Evolutionary conservation across 176 grass and related monocot genomes (phyloP).

Genomic region (Hsuehochloa calcarea): DNA sequence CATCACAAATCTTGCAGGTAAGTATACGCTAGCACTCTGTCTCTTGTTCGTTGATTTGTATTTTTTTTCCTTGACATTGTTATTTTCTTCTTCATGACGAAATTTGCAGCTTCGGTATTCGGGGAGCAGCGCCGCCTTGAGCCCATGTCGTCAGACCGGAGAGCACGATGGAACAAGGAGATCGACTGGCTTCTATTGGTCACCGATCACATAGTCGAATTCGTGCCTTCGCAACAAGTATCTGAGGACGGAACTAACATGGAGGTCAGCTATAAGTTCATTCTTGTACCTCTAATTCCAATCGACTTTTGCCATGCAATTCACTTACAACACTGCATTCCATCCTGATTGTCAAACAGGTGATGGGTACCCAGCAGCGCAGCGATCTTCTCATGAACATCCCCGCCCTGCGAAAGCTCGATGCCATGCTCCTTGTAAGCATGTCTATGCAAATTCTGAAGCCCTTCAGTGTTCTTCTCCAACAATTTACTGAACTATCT

Average conservation of each 20-base stretch:
- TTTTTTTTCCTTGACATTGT: neutral
- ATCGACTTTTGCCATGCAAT: neutral
- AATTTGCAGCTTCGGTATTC: slow-evolving; percentile 67
- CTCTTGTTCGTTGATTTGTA: neutral
- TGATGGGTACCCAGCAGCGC: slow-evolving; percentile 81
- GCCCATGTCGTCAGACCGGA: slow-evolving; percentile 72
- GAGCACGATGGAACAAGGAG: slow-evolving; percentile 71
- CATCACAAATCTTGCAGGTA: slow-evolving; percentile 80
- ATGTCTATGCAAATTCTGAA: neutral
- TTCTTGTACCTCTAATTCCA: neutral
- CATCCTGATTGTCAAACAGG: slow-evolving; percentile 30
- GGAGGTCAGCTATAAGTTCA: slow-evolving; percentile 47
- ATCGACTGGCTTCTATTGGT: slow-evolving; percentile 76
- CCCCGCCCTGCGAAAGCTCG: slow-evolving; percentile 76
- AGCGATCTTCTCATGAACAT: slow-evolving; percentile 78
- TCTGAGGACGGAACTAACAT: slow-evolving; percentile 58
- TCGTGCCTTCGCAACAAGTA: slow-evolving; percentile 59
- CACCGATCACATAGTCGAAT: slow-evolving; percentile 76
- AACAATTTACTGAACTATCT: neutral
- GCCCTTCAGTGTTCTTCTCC: neutral
- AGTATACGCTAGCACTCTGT: neutral
- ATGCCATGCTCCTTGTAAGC: slow-evolving; percentile 80
- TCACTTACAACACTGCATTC: neutral
- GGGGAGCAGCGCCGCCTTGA: slow-evolving; percentile 80
- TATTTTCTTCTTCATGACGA: neutral